Conservation (phyloP, 345 rosid genomes). For the Aethionema arabicum region DNA sequence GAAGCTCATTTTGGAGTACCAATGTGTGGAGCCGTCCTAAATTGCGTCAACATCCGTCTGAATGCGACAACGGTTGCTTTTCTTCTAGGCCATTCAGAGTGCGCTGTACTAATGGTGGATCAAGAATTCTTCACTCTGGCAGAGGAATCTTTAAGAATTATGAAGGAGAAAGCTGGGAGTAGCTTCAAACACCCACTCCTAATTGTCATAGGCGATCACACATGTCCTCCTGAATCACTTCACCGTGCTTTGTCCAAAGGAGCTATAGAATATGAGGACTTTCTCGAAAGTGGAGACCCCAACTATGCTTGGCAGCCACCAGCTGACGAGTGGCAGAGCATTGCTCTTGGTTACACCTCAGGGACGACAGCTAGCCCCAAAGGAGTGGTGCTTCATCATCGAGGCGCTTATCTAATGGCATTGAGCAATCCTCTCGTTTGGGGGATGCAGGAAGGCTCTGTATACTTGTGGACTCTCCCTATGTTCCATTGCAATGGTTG, state of each 20-base stretch:
- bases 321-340: constrained; percentile 95
- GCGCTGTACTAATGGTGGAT: constrained; percentile 72
- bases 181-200: constrained; percentile 58
- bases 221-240: constrained; percentile 57
- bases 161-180: constrained; percentile 48
- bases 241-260: constrained; percentile 61
- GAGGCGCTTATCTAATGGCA: constrained; percentile 88
- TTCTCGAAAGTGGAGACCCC: constrained; percentile 75
- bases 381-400: constrained; percentile 82
- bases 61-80: constrained; percentile 75
- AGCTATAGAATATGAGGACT: constrained; percentile 77
- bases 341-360: constrained; percentile 86
- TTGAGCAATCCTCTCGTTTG: constrained; percentile 61
- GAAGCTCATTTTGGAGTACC: constrained; percentile 96
- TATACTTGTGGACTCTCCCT: constrained; percentile 94
- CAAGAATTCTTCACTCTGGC: constrained; percentile 76
- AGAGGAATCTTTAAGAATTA: constrained; percentile 67
- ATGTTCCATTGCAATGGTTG: constrained; percentile 96
- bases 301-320: constrained; percentile 81
- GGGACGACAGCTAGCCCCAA: constrained; percentile 96
- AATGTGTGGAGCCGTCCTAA: constrained; percentile 87
- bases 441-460: constrained; percentile 88
- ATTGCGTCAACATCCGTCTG: constrained; percentile 72
- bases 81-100: constrained; percentile 71
- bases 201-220: constrained; percentile 72